Evolutionary conservation across 2,329 filamentous ascomycete genomes (phyloP), one percentile per base, ranked within the genome.

Genomic region (Thelonectria blattea): DNA sequence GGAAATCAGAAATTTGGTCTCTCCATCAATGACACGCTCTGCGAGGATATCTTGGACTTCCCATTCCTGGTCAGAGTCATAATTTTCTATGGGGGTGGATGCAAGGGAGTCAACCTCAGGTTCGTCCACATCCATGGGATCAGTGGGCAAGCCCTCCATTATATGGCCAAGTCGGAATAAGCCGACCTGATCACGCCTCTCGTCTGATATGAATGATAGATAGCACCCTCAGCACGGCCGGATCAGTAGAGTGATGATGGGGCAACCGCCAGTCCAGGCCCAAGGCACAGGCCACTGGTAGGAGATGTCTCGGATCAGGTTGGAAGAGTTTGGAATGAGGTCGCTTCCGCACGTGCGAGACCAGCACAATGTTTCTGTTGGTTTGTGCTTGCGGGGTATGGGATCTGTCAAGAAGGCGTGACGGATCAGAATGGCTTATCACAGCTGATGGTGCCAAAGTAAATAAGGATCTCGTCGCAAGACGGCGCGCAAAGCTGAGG

Each of bases 41-140:
- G 81, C 80, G 6, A 88, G 74, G 42, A 89, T 80, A 11, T 74
- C 73, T 42, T 84, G 80, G 6, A 88, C 80, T 6, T 75, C 70
- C 71, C 82, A 88, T 61, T 83, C 80, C 5, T 78, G 72, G 15
- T 80, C 75, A 10, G 76, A 71, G 3, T 80, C 78, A 39, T 65
- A 53, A 7, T 68, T 65, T 18, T 73, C 71, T 14, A 71, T 70
- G 11, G 73, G 61, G 3, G 76, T 75, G 10, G 77, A 79, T 3
- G 72, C 66, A 24, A 76, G 20, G 5, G 73, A 76, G 17, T 70
- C 57, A n/a, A 62, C 65, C 32, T 78, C 74, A 20, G 67, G 61
- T 8, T 58, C 51, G 20, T 56, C 58, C 32, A 56, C 41, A 10
- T 52, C 52, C 42, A 52, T 52, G 15, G 32, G 12, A 17, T 49